Base-by-base conservation (phyloP, 2,329 filamentous ascomycete genomes). In the Trichophyton mentagrophytes region DNA sequence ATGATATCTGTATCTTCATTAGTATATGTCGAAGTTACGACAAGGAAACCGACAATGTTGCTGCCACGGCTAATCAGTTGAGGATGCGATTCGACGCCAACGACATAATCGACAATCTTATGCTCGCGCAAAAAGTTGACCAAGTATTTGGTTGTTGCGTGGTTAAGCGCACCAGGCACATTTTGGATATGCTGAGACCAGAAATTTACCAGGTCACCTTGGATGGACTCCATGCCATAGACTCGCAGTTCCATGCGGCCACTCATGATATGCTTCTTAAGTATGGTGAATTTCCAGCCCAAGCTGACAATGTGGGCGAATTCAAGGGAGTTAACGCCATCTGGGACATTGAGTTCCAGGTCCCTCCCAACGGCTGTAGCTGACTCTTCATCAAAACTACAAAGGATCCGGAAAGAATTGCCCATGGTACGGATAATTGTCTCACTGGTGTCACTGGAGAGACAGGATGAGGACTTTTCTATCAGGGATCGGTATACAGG, bases 181-280 rank as follows among this genome's bases (percentile, higher is more conserved):
- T 69, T 60, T 51, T 80, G 79, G n/a, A 78, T 78, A 64, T 81
- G 77, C 7, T 77, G 77, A 61, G 80, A 82, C 79, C 85, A 93
- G 25, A 89, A 77, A 0, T 72, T 69, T 7, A 95, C 81, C 40
- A 96, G 78, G 33, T 89, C 85, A 7, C 69, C 70, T 65, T 88
- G 87, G 82, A 96, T 86, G 20, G 77, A 78, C n/a, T 84, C 82
- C 57, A 92, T 85, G 20, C 89, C 90, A 70, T 84, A 81, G 11
- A 95, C 88, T 42, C 92, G 86, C 42, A 96, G 78, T 69, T 95
- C 89, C 90, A 97, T 96, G 68, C 92, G 89, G 40, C 88, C 86
- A 61, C 89, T 92, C 68, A 82, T 84, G 59, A 96, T 85, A 65
- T 92, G 84, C 65, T 83, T 86, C 66, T 83, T 84, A 58, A 88